A percentile compares a stretch with the other conserved stretches of the same genome.
Conservation (phyloP, 2,329 filamentous ascomycete genomes). For the Trichoderma endophyticum region DNA sequence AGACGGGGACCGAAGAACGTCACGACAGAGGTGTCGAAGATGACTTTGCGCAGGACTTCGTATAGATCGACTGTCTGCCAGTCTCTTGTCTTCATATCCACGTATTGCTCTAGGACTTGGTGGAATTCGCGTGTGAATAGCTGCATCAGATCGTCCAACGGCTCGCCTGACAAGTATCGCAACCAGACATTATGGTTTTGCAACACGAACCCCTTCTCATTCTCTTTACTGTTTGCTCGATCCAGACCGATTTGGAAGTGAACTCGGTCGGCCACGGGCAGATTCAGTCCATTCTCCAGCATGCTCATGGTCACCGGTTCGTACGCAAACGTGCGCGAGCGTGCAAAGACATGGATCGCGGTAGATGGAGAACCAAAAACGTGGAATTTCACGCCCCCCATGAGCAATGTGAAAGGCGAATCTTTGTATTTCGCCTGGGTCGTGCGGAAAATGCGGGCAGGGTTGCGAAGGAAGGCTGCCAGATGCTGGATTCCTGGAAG, state of each 20-base stretch:
- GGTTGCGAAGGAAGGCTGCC: background rate
- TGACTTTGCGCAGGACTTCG: background rate
- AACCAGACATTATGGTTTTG: constrained; percentile 1
- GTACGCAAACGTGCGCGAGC: background rate
- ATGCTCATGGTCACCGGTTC: constrained; percentile 5
- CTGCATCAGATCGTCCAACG: background rate
- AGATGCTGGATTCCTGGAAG: constrained; percentile 9
- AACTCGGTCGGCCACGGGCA: background rate
- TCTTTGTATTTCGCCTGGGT: background rate
- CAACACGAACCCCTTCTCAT: background rate
- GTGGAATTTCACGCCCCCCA: background rate
- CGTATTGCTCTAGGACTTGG: background rate
- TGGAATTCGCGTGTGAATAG: background rate
- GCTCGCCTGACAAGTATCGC: background rate
- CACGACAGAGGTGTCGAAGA: background rate
- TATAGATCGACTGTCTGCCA: background rate
- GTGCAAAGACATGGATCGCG: background rate
- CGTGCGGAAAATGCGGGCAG: background rate
- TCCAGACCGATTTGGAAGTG: constrained; percentile 1
- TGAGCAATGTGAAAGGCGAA: background rate
- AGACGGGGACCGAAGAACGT: constrained; percentile 10
- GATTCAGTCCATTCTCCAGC: constrained; percentile 1
- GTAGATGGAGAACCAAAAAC: background rate
- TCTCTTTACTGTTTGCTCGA: background rate
- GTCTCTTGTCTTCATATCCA: background rate